These are phyloP conservation scores for Aspergillus tamarii DNA, from an alignment of 2,329 filamentous ascomycete genomes.

Conservation along the genomic window DNA sequence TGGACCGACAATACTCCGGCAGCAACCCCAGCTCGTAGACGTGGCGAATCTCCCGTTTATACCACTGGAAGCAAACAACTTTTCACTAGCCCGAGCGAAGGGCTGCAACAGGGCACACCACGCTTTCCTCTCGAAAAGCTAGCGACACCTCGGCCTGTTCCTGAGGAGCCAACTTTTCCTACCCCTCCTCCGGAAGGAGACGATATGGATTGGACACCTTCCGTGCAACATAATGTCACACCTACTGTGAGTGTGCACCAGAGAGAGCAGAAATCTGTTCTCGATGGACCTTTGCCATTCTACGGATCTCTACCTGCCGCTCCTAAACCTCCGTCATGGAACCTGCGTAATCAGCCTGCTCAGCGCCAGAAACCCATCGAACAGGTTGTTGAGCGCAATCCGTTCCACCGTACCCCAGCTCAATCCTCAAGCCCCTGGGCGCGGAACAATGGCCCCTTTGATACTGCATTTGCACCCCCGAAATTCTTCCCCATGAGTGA, in stretches of 20 bases:
- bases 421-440: conserved; percentile 28
- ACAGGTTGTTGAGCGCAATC: conserved; percentile 39
- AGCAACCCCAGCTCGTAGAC: conserved; percentile 26
- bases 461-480: conserved; percentile 46
- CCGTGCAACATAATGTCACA: conserved; percentile 39
- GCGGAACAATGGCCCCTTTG: conserved; percentile 21
- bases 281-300: conserved; percentile 45
- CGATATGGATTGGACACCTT: conserved; percentile 57
- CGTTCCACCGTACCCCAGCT: conserved; percentile 39
- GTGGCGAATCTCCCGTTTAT: conserved; percentile 20
- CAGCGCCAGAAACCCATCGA: conserved; percentile 37
- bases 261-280: conserved; percentile 32
- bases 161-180: conserved; percentile 31
- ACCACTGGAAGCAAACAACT: conserved; percentile 20
- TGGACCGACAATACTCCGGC: conserved; percentile 45
- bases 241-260: conserved; percentile 35
- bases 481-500: conserved; percentile 50
- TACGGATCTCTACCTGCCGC: conserved; percentile 46
- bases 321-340: conserved; percentile 45
- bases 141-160: conserved; percentile 30
- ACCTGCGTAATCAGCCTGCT: conserved; percentile 37
- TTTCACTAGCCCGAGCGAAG: conserved; percentile 21
- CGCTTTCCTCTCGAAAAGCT: conserved; percentile 48
- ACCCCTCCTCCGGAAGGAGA: conserved; percentile 46
- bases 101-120: conserved; percentile 20